These are phyloP conservation scores for Trichoderma semiorbis DNA, from an alignment of 2,329 filamentous ascomycete genomes.

Conservation along the genomic window DNA sequence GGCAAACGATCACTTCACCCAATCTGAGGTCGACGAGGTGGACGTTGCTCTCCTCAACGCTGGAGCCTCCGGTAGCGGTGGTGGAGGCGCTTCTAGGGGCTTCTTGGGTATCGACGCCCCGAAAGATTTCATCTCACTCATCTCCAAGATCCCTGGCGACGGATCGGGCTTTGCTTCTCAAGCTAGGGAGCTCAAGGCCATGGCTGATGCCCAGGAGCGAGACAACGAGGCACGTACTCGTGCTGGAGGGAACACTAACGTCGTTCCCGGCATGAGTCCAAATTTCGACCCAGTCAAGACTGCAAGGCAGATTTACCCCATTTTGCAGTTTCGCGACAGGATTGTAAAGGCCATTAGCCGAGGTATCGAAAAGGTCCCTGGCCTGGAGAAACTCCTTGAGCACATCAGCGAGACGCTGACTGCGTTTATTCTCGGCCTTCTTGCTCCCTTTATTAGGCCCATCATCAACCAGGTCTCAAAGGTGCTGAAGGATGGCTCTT, in stretches of 20 bases:
- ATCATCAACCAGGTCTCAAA: conserved; percentile 86
- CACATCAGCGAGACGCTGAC: conserved; percentile 92
- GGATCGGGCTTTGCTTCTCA: conserved; percentile 64
- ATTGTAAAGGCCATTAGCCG: conserved; percentile 84
- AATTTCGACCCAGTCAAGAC: conserved; percentile 76
- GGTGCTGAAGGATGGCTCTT: conserved; percentile 80
- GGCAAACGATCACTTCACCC: conserved; percentile 78
- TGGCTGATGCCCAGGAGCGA: conserved; percentile 61
- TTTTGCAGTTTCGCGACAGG: conserved; percentile 88
- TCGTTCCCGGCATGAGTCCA: conserved; percentile 70
- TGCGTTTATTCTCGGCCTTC: conserved; percentile 82
- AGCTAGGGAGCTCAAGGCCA: conserved; percentile 59
- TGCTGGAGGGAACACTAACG: conserved; percentile 47
- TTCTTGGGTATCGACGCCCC: conserved; percentile 40
- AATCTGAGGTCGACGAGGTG: conserved; percentile 79
- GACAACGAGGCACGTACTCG: conserved; percentile 44
- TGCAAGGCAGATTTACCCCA: conserved; percentile 83
- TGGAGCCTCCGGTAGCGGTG: conserved; percentile 42
- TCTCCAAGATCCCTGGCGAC: conserved; percentile 71
- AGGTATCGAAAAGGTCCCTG: conserved; percentile 87
- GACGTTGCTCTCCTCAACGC: conserved; percentile 71
- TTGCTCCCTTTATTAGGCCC: conserved; percentile 88
- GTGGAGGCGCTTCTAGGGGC: conserved; percentile 37
- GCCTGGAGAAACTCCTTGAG: conserved; percentile 84
- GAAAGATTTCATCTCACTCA: conserved; percentile 65